Conservation (phyloP, 352 stramenopile genomes). For the Albugo candida region DNA sequence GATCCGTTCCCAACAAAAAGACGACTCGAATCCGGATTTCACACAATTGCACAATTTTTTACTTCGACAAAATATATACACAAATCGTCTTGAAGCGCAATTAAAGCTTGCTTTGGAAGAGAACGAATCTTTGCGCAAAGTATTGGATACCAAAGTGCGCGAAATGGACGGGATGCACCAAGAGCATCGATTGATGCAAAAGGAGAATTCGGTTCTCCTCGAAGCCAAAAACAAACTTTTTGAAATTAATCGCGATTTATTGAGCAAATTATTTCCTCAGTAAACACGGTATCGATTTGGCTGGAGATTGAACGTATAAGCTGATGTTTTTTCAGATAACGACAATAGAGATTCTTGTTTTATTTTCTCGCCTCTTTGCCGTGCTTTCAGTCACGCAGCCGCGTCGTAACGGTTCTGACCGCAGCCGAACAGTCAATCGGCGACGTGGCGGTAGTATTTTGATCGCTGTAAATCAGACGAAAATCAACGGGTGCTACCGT, state of each 20-base stretch:
- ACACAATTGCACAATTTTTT: conserved; percentile 36
- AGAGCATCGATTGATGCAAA: conserved; percentile 37
- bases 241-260: conserved; percentile 50
- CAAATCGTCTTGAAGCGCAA: conserved; percentile 50
- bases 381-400: too few species aligned
- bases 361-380: too few species aligned
- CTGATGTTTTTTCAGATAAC: too few species aligned
- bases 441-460: too few species aligned
- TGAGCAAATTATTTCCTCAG: conserved; percentile 18
- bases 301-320: too few species aligned
- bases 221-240: conserved; percentile 68
- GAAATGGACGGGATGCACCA: conserved; percentile 29
- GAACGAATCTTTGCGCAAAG: conserved; percentile 29
- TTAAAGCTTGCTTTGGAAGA: conserved; percentile 43
- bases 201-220: conserved; percentile 41
- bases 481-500: too few species aligned
- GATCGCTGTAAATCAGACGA: too few species aligned
- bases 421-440: too few species aligned
- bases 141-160: conserved; percentile 27
- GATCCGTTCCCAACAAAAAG: conserved; percentile 16
- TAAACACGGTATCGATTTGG: background rate
- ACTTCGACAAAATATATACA: conserved; percentile 43
- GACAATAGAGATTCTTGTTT: too few species aligned
- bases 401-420: too few species aligned
- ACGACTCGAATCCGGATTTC: conserved; percentile 20